Evolutionary conservation across 805 yeast genomes (phyloP), one percentile per base, ranked within the genome.

Genomic region (Yarrowia sp.): DNA sequence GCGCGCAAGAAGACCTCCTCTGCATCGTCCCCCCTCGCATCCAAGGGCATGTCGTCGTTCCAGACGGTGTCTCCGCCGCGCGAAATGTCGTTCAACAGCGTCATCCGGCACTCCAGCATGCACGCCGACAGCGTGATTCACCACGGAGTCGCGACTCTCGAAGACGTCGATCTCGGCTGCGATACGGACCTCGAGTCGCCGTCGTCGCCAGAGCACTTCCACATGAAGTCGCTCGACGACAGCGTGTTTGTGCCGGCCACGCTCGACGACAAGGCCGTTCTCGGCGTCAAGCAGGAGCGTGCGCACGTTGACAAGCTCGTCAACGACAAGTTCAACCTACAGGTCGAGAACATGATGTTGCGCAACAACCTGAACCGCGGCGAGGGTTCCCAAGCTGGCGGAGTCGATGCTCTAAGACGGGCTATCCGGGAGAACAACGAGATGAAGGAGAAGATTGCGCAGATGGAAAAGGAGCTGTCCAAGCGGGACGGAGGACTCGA

Each of bases 251-350:
- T 44, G 7, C 51, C 51, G 18, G 51, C 51, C 6, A 44, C 24
- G 18, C 51, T 47, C 7, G 55, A 47, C 38, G 55, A 47, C 19
- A 47, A 47, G 19, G n/a, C 55, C 0, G 55, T 47, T n/a, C 29
- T 51, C 13, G 61, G 61, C 4, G 61, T 39, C 16, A 55, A 55
- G 13, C 61, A 55, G 38, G 61, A 55, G n/a, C 35, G 61, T 4
- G 61, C 42, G 0, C 61, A 55, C 3, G 61, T 55, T 13, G 61
- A 55, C 47, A 55, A 55, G 19, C 47, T 55, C 13, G 38, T 27
- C 61, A 55, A 55, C 47, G 61, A 55, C 25, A 55, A 55, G 47
- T 55, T 38, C 29, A 31, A 55, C 10, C 47, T 55, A 16, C 47
- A 38, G 47, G 38, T 55, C 18, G 47, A 55, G 14, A 55, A 55